Conservation (phyloP, 2,329 filamentous ascomycete genomes). For the Trichoderma pleuroti region DNA sequence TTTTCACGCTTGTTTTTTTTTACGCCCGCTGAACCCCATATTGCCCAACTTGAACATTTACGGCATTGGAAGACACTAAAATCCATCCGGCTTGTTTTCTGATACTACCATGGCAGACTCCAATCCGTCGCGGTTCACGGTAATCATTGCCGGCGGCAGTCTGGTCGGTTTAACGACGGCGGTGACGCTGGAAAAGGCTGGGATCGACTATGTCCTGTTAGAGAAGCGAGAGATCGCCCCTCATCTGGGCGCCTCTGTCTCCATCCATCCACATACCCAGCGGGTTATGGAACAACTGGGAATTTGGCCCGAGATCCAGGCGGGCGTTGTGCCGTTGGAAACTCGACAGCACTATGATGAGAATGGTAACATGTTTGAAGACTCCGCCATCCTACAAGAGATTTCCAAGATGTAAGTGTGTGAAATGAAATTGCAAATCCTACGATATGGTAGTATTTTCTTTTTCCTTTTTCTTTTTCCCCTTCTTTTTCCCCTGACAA, state of each 20-base stretch:
- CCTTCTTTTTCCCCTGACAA: background rate
- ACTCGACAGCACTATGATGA: slow-evolving; percentile 2
- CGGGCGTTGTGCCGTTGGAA: background rate
- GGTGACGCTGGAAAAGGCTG: slow-evolving; percentile 29
- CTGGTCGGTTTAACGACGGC: slow-evolving; percentile 35
- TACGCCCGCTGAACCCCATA: background rate
- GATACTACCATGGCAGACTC: background rate
- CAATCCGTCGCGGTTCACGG: slow-evolving; percentile 18
- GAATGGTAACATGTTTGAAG: slow-evolving; percentile 3
- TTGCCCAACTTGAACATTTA: background rate
- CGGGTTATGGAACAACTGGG: slow-evolving; percentile 35
- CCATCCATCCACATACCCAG: slow-evolving; percentile 30
- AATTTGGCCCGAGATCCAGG: slow-evolving; percentile 11
- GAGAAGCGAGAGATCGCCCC: slow-evolving; percentile 29
- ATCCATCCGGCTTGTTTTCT: background rate
- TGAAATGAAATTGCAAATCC: background rate
- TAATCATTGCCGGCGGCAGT: slow-evolving; percentile 30
- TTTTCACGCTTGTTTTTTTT: background rate
- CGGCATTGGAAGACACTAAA: background rate
- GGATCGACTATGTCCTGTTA: slow-evolving; percentile 30
- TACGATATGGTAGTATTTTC: background rate
- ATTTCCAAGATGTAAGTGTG: slow-evolving; percentile 8
- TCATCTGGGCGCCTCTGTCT: slow-evolving; percentile 32
- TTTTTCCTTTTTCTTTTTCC: background rate
- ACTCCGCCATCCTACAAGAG: background rate